These are phyloP conservation scores for Mycena rebaudengoi DNA, from an alignment of 768 basidiomycete species.

Conservation along the genomic window DNA sequence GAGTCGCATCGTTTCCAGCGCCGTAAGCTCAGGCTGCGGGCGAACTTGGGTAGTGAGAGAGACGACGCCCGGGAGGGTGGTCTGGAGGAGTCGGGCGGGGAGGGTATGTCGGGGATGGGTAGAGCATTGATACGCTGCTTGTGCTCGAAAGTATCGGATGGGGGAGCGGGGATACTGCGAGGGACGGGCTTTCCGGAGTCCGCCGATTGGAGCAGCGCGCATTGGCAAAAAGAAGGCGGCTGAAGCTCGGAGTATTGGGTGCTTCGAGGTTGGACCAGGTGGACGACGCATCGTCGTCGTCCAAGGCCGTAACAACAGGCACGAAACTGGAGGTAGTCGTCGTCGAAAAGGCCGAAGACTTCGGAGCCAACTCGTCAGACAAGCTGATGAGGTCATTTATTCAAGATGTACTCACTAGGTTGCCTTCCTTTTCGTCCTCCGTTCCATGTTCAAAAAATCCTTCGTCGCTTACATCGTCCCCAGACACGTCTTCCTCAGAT, in stretches of 20 bases:
- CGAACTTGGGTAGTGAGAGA: no score
- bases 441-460: constrained; percentile 21
- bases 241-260: constrained; percentile 24
- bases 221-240: no score
- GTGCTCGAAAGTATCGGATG: no score
- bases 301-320: constrained; percentile 18
- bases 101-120: no score
- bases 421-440: constrained; percentile 1
- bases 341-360: constrained; percentile 19
- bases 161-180: no score
- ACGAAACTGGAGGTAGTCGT: constrained; percentile 25
- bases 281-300: constrained; percentile 8
- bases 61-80: no score
- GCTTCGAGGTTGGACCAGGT: constrained; percentile 25
- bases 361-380: neutral
- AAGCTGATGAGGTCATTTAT: neutral
- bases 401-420: constrained; percentile 5
- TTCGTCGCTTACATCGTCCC: constrained; percentile 25
- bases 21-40: no score
- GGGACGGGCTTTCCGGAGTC: no score
- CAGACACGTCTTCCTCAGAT: neutral
- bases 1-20: no score
- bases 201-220: no score
- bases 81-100: no score
- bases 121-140: no score